Percentiles rank a stretch among this genome's conserved stretches.
Evolutionary conservation across 192 early-diverging fungal genomes (phyloP).

Genomic region (Haplosporangium gracile): DNA sequence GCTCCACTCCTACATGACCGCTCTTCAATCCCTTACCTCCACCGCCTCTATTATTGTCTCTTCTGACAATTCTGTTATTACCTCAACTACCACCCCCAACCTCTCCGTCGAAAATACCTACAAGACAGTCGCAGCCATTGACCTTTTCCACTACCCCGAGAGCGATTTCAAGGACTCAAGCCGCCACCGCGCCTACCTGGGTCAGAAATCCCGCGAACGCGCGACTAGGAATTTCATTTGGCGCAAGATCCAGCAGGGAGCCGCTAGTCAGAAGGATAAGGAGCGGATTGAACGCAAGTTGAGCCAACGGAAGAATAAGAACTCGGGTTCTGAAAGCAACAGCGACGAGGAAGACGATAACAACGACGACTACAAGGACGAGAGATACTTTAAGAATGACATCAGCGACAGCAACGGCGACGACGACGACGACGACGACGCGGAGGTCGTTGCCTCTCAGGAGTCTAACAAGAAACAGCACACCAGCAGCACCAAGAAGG

Average conservation of each 20-base stretch:
- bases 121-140: not conserved
- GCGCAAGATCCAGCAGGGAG: conserved; percentile 20
- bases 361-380: conserved; percentile 12
- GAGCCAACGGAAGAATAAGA: conserved; percentile 13
- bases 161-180: conserved; percentile 8
- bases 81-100: not conserved
- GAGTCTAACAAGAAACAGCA: not conserved
- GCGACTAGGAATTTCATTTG: conserved; percentile 15
- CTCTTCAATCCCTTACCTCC: conserved; percentile 4
- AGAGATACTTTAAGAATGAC: not conserved
- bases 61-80: not conserved
- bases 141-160: conserved; percentile 25
- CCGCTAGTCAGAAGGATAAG: conserved; percentile 9
- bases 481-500: not conserved
- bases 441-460: not conserved
- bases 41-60: not conserved
- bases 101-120: not conserved
- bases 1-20: conserved; percentile 34
- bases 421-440: not conserved
- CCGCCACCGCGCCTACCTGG: conserved; percentile 12
- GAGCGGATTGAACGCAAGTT: conserved; percentile 7
- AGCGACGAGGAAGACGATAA: not conserved
- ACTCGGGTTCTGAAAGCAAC: not conserved
- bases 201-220: conserved; percentile 19
- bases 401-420: conserved; percentile 3